Conservation (phyloP, 2,329 filamentous ascomycete genomes). For the Stachybotrys chlorohalonatus region DNA sequence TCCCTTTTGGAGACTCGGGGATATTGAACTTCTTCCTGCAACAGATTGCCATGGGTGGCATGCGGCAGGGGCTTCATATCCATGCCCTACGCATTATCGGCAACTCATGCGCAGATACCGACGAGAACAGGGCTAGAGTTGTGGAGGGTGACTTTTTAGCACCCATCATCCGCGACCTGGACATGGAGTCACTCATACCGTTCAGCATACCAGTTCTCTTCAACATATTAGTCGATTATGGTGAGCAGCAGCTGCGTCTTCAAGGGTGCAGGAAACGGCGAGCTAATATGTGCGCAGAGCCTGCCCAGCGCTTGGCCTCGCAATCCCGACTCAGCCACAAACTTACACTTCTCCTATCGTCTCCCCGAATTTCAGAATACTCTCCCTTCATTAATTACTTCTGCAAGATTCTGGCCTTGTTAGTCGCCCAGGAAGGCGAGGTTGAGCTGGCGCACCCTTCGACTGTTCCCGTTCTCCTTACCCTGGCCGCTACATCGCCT, state of each 20-base stretch:
- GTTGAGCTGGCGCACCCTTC: slow-evolving; percentile 29
- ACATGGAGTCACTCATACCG: slow-evolving; percentile 35
- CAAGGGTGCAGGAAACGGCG: not conserved
- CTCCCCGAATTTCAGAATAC: slow-evolving; percentile 31
- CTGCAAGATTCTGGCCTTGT: slow-evolving; percentile 47
- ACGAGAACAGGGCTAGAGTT: slow-evolving; percentile 50
- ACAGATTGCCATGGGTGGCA: slow-evolving; percentile 27
- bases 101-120: slow-evolving; percentile 55
- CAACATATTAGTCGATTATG: slow-evolving; percentile 56
- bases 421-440: slow-evolving; percentile 44
- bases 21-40: slow-evolving; percentile 47
- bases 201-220: slow-evolving; percentile 52
- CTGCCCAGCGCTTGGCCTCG: slow-evolving; percentile 47
- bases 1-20: slow-evolving; percentile 48
- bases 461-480: slow-evolving; percentile 41
- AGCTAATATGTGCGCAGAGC: slow-evolving; percentile 28
- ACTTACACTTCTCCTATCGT: slow-evolving; percentile 39
- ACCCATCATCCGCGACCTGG: slow-evolving; percentile 38
- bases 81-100: slow-evolving; percentile 50
- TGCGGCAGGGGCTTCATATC: slow-evolving; percentile 35
- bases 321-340: slow-evolving; percentile 38
- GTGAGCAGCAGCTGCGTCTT: slow-evolving; percentile 24
- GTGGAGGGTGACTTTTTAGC: slow-evolving; percentile 38
- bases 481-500: slow-evolving; percentile 32
- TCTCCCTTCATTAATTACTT: slow-evolving; percentile 39